A percentile compares a stretch with the other conserved stretches of the same genome.
These are phyloP conservation scores for Phlebopus sp. DNA, from an alignment of 1,284 basidiomycete genomes.

Conservation along the genomic window DNA sequence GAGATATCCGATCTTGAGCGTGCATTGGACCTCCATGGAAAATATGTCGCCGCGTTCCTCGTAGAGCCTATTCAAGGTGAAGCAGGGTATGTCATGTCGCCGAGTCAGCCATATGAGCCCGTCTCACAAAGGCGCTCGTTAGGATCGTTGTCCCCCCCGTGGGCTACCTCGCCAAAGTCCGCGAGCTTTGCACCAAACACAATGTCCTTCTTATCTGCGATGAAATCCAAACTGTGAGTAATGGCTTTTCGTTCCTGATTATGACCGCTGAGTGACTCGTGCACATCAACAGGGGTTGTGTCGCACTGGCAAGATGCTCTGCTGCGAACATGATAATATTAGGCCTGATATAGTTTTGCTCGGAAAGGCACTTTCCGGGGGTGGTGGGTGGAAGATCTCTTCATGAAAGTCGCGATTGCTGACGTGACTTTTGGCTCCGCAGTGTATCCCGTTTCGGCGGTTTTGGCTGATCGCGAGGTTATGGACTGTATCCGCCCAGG, in stretches of 20 bases:
- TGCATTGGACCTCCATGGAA: slow-evolving; percentile 80
- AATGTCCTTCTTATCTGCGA: slow-evolving; percentile 96
- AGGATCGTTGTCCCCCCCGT: slow-evolving; percentile 91
- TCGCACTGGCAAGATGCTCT: slow-evolving; percentile 85
- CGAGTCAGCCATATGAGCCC: not conserved
- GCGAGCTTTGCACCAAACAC: slow-evolving; percentile 87
- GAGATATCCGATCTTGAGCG: slow-evolving; percentile 79
- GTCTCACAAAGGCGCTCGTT: slow-evolving; percentile 4
- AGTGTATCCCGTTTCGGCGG: slow-evolving; percentile 97
- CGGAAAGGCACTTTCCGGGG: slow-evolving; percentile 95
- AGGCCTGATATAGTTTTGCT: slow-evolving; percentile 92
- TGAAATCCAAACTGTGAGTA: slow-evolving; percentile 88
- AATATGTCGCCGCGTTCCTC: slow-evolving; percentile 89
- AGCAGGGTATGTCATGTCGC: slow-evolving; percentile 71
- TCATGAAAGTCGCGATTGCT: slow-evolving; percentile 7
- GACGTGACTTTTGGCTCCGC: slow-evolving; percentile 12
- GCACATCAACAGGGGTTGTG: slow-evolving; percentile 64
- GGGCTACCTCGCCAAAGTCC: slow-evolving; percentile 80
- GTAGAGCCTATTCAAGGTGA: slow-evolving; percentile 99
- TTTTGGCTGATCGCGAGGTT: slow-evolving; percentile 84
- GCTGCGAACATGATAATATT: slow-evolving; percentile 85
- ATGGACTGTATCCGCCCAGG: slow-evolving; percentile 98
- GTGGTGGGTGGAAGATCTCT: slow-evolving; percentile 49
- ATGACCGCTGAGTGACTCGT: slow-evolving; percentile 1
- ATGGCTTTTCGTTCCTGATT: not conserved